Evolutionary conservation across 345 rosid genomes (phyloP), one percentile per base, ranked within the genome.

Genomic region (Citrus unshiu): DNA sequence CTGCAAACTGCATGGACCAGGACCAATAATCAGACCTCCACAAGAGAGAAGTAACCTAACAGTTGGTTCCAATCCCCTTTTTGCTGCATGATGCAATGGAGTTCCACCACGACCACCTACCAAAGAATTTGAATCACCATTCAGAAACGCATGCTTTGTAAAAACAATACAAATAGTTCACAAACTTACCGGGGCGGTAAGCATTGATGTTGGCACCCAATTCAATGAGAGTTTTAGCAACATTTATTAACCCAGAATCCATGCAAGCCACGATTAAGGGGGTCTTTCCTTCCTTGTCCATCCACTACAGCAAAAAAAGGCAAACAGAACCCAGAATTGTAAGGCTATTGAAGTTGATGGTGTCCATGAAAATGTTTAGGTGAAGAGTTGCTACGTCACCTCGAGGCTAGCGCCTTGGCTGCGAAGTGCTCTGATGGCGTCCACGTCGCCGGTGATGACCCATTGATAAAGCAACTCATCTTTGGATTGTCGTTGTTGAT

Each of bases 31-130:
- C 49, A 75, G 60, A 88, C 91, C 91, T 61, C 88, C 88, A 66
- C 60, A 79, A 34, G 83, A 81, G 75, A 86, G 86, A 82, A 89
- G 91, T 40, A 85, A 81, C 67, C 81, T 82, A 60, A 89, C 90
- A 75, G 85, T 84, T 25, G 73, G 78, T 49, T 77, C 85, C 71
- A 87, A 82, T 72, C 90, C 91, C 75, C 84, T 74, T 85, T 89
- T 89, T 5, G 90, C 88, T 5, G 91, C 91, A 78, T 89, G 91
- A 84, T 89, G 91, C 68, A 87, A 81, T 9, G 91, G 90, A 43
- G 90, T 89, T 57, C 91, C 90, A 4, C 82, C 90, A 81, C 70
- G 82, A 54, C 90, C 85, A 39, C 90, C 91, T 89, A 68, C 68
- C 67, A 76, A 59, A 34, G 29, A 75, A 75, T 14, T 29, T 49